phyloP scores from a whole-genome alignment of 2,329 filamentous ascomycete species.

The Whalleya microplaca region DNA sequence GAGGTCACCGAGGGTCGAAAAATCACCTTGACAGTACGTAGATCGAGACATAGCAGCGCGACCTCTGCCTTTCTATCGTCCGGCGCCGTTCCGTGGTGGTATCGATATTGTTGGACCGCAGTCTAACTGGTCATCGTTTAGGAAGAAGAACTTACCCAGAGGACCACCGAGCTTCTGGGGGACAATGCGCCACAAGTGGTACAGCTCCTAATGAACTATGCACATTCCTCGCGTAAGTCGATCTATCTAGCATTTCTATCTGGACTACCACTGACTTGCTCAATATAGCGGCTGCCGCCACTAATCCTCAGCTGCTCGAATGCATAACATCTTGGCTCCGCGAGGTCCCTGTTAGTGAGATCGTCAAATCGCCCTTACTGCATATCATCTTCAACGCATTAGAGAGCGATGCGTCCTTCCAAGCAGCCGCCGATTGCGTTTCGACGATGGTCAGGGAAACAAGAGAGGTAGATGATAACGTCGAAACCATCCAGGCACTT shows the following conservation, averaged over 20 bases:
- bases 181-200: slow-evolving; percentile 91
- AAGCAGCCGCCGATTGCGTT: slow-evolving; percentile 88
- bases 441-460: slow-evolving; percentile 93
- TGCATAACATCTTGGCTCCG: slow-evolving; percentile 97
- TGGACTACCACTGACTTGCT: slow-evolving; percentile 24
- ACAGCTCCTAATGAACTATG: slow-evolving; percentile 84
- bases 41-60: slow-evolving; percentile 60
- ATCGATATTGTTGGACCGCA: slow-evolving; percentile 42
- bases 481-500: slow-evolving; percentile 78
- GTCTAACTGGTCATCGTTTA: slow-evolving; percentile 59
- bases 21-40: slow-evolving; percentile 97
- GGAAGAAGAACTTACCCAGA: slow-evolving; percentile 90
- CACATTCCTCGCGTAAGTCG: slow-evolving; percentile 82
- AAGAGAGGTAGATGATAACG: slow-evolving; percentile 87
- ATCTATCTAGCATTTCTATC: background rate
- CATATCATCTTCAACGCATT: slow-evolving; percentile 79
- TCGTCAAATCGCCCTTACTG: slow-evolving; percentile 85
- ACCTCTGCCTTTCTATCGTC: slow-evolving; percentile 36
- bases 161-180: slow-evolving; percentile 86
- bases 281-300: slow-evolving; percentile 68
- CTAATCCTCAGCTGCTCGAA: slow-evolving; percentile 88
- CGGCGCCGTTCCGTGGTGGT: slow-evolving; percentile 29
- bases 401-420: slow-evolving; percentile 75
- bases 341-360: slow-evolving; percentile 82
- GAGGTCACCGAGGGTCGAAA: slow-evolving; percentile 99